phyloP scores from a whole-genome alignment of 257 asterid species.

The Nicotiana undulata region DNA sequence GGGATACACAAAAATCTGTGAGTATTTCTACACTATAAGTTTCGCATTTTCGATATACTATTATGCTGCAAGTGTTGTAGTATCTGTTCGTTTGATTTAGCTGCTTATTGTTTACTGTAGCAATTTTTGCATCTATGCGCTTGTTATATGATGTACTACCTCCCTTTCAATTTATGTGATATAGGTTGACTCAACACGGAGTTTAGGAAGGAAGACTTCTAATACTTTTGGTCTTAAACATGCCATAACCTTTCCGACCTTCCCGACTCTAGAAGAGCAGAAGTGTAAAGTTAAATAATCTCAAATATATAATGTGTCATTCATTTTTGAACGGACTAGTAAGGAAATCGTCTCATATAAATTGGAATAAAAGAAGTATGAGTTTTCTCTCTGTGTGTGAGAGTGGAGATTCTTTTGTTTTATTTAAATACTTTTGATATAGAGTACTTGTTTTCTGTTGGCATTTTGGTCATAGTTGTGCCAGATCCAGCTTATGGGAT shows the following conservation, averaged over 20 bases:
- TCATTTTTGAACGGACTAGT: too few relatives aligned
- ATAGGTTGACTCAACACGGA: background rate
- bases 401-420: background rate
- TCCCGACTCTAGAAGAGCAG: too few relatives aligned
- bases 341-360: too few relatives aligned
- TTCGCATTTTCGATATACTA: background rate
- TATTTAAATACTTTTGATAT: background rate
- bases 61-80: background rate
- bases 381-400: background rate
- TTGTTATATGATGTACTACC: background rate
- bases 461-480: background rate
- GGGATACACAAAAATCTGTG: slow-evolving; percentile 74
- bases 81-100: background rate
- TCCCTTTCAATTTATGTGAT: too few relatives aligned
- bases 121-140: background rate
- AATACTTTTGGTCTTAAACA: too few relatives aligned
- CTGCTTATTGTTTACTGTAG: background rate
- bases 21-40: background rate
- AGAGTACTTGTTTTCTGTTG: background rate
- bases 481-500: too few relatives aligned
- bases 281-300: too few relatives aligned
- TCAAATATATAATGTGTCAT: too few relatives aligned
- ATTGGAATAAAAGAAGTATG: too few relatives aligned
- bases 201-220: background rate
- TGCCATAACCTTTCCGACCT: too few relatives aligned